These are phyloP conservation scores for Nepenthes mirabilis DNA, from an alignment of 148 eudicot genomes.

Conservation along the genomic window DNA sequence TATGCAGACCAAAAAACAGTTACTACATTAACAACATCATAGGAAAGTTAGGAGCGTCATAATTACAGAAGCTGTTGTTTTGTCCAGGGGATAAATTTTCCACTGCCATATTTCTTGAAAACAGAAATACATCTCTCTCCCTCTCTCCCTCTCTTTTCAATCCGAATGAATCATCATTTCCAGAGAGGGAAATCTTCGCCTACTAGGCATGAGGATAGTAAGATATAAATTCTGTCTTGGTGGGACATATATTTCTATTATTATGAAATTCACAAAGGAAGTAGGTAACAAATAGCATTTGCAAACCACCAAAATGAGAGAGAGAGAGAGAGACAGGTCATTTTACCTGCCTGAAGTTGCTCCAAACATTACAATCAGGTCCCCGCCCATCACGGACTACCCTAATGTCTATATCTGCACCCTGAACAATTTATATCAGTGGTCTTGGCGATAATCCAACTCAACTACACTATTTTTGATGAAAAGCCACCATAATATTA, in stretches of 20 bases:
- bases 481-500: too few relatives aligned
- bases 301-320: not conserved
- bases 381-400: constrained; percentile 99
- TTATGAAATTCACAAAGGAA: not conserved
- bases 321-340: not conserved
- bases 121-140: too few relatives aligned
- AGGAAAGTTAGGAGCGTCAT: not conserved
- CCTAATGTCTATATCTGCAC: constrained; percentile 99
- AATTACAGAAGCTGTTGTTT: not conserved
- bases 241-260: not conserved
- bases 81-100: not conserved
- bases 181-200: not conserved
- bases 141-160: too few relatives aligned
- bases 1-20: too few relatives aligned
- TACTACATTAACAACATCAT: not conserved
- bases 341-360: constrained; percentile 91
- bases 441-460: not conserved
- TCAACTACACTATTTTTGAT: not conserved
- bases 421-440: constrained; percentile 57
- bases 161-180: too few relatives aligned
- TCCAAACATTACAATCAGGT: constrained; percentile 73
- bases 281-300: not conserved
- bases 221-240: not conserved
- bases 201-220: not conserved
- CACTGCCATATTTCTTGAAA: too few relatives aligned